These are phyloP conservation scores for Solanum infundibuliforme DNA, from an alignment of 257 asterid species.

Conservation along the genomic window DNA sequence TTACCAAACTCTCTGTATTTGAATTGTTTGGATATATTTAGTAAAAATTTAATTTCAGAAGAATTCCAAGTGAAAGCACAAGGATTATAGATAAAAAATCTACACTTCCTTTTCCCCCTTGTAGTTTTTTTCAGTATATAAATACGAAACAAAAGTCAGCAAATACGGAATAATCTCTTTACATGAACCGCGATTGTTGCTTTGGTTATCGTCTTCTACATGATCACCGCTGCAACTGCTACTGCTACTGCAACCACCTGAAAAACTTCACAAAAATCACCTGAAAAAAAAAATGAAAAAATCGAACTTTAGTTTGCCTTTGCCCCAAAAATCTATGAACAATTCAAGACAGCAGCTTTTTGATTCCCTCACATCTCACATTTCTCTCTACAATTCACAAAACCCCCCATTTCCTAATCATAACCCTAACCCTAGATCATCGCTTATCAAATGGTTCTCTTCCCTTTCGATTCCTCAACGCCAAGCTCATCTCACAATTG, in stretches of 20 bases:
- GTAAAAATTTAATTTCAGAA: neutral
- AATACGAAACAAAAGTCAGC: neutral
- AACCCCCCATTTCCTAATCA: constrained; percentile 15
- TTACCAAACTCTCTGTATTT: neutral
- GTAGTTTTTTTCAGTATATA: neutral
- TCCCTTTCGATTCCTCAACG: constrained; percentile 73
- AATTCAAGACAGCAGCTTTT: constrained; percentile 46
- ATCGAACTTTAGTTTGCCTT: neutral
- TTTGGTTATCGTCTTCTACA: neutral
- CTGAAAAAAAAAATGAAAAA: neutral
- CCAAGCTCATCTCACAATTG: constrained; percentile 61
- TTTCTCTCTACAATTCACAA: constrained; percentile 64
- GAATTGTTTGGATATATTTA: neutral
- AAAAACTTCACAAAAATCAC: neutral
- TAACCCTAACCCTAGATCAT: constrained; percentile 31
- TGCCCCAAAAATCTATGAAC: neutral
- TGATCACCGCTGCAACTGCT: neutral
- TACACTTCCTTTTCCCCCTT: neutral
- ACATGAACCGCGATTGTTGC: neutral
- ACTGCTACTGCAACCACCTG: neutral
- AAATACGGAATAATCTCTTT: neutral
- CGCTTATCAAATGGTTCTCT: constrained; percentile 81
- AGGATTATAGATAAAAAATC: neutral
- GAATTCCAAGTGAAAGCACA: neutral
- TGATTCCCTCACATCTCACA: constrained; percentile 78